These are phyloP conservation scores for Exobasidium cylindrosporum DNA, from an alignment of 1,284 basidiomycete species.

Conservation along the genomic window DNA sequence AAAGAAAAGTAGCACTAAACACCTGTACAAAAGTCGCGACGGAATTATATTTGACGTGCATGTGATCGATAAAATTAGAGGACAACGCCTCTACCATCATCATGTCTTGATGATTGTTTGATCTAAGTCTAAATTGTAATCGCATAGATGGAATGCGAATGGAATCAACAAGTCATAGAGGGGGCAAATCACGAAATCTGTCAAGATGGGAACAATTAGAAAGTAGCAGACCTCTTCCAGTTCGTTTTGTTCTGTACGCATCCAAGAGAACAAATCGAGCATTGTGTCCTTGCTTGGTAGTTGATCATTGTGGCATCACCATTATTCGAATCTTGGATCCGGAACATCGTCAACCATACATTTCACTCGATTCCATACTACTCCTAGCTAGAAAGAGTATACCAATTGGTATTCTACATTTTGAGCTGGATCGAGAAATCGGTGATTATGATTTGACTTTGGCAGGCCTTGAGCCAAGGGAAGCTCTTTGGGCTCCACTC, in stretches of 20 bases:
- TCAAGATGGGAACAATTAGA: conserved; percentile 3
- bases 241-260: conserved; percentile 7
- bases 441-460: conserved; percentile 12
- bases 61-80: not conserved
- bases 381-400: not conserved
- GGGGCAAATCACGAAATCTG: not conserved
- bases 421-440: conserved; percentile 7
- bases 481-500: conserved; percentile 4
- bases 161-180: not conserved
- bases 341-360: conserved; percentile 11
- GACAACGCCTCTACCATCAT: not conserved
- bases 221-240: conserved; percentile 7
- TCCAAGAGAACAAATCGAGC: not conserved
- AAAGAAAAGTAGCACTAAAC: not conserved
- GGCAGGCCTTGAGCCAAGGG: conserved; percentile 13
- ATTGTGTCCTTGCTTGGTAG: conserved; percentile 9
- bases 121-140: not conserved
- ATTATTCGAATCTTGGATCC: conserved; percentile 15
- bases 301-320: not conserved
- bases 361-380: conserved; percentile 9
- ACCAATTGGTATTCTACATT: conserved; percentile 3
- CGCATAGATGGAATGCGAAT: not conserved
- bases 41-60: not conserved
- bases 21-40: not conserved
- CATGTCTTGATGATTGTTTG: too few relatives aligned